A percentile compares a stretch with the other conserved stretches of the same genome.
Conservation (phyloP, 805 yeast species). For the Candida parachauliodes region DNA sequence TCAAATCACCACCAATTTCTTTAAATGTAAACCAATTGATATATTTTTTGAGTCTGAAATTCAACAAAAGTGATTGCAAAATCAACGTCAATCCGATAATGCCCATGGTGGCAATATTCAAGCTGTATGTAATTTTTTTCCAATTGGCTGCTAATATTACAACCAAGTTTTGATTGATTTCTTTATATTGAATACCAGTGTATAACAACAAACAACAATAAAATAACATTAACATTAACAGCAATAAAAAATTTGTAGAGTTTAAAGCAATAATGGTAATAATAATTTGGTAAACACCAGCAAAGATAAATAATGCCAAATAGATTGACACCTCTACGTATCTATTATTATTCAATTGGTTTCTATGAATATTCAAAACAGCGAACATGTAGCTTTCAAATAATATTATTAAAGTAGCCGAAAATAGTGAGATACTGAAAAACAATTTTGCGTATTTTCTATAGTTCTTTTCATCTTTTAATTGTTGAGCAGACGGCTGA, state of each 20-base stretch:
- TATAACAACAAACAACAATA: slow-evolving; percentile 42
- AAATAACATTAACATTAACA: slow-evolving; percentile 38
- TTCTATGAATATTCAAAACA: slow-evolving; percentile 31
- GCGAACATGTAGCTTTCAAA: slow-evolving; percentile 40
- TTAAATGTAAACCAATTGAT: slow-evolving; percentile 48
- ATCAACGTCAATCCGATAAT: slow-evolving; percentile 36
- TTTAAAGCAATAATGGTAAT: slow-evolving; percentile 36
- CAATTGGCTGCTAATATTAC: slow-evolving; percentile 18
- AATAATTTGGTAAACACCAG: slow-evolving; percentile 39
- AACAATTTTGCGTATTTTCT: slow-evolving; percentile 12
- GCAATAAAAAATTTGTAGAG: slow-evolving; percentile 36
- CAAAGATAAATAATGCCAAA: slow-evolving; percentile 47
- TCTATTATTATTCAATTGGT: slow-evolving; percentile 11
- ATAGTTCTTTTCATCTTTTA: slow-evolving; percentile 6
- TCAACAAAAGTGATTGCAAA: slow-evolving; percentile 24
- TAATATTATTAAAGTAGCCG: slow-evolving; percentile 31
- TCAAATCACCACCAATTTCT: slow-evolving; percentile 45
- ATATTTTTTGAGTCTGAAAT: slow-evolving; percentile 30
- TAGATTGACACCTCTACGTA: slow-evolving; percentile 36
- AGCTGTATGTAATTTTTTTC: slow-evolving; percentile 31
- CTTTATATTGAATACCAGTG: slow-evolving; percentile 45
- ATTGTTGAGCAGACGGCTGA: neutral
- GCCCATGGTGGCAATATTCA: slow-evolving; percentile 41
- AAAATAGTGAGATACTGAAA: slow-evolving; percentile 26
- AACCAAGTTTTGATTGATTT: slow-evolving; percentile 26